phyloP scores from a whole-genome alignment of 352 stramenopile genomes.

The Pythium sukuiense region DNA sequence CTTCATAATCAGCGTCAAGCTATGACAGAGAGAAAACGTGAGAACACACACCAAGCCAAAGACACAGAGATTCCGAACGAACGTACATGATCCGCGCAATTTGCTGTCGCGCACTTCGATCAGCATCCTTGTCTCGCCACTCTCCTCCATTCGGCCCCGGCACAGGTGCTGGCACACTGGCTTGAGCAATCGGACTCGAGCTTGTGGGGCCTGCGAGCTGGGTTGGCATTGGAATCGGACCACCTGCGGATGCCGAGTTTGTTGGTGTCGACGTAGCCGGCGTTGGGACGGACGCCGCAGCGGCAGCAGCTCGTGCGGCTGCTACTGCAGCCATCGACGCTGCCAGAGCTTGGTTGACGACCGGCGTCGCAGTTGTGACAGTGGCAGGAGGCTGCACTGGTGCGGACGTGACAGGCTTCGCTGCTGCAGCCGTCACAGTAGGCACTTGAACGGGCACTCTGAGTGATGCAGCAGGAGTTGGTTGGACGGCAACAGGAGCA shows the following conservation, averaged over 20 bases:
- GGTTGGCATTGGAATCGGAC: slow-evolving; percentile 25
- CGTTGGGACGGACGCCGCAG: neutral
- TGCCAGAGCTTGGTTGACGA: slow-evolving; percentile 1
- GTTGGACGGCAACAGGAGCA: neutral
- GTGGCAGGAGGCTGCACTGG: neutral
- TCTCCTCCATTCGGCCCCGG: slow-evolving; percentile 39
- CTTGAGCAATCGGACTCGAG: slow-evolving; percentile 14
- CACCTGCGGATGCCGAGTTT: slow-evolving; percentile 2
- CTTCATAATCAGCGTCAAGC: slow-evolving; percentile 89
- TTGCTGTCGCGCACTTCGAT: slow-evolving; percentile 76
- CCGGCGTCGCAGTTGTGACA: neutral
- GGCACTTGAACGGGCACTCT: neutral
- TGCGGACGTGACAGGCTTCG: neutral
- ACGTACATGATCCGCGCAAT: slow-evolving; percentile 89
- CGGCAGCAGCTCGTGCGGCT: neutral
- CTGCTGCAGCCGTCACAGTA: neutral
- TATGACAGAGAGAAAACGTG: slow-evolving; percentile 24
- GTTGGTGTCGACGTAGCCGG: neutral
- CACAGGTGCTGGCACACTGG: slow-evolving; percentile 9
- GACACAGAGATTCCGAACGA: neutral
- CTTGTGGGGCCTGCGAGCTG: slow-evolving; percentile 14
- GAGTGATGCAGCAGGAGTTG: neutral
- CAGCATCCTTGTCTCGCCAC: slow-evolving; percentile 86
- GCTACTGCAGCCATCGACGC: slow-evolving; percentile 11
- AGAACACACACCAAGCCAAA: neutral